Percentiles rank a stretch among this genome's conserved stretches.
Evolutionary conservation across 768 basidiomycete species (phyloP).

Genomic region (Lentinula detonsa): DNA sequence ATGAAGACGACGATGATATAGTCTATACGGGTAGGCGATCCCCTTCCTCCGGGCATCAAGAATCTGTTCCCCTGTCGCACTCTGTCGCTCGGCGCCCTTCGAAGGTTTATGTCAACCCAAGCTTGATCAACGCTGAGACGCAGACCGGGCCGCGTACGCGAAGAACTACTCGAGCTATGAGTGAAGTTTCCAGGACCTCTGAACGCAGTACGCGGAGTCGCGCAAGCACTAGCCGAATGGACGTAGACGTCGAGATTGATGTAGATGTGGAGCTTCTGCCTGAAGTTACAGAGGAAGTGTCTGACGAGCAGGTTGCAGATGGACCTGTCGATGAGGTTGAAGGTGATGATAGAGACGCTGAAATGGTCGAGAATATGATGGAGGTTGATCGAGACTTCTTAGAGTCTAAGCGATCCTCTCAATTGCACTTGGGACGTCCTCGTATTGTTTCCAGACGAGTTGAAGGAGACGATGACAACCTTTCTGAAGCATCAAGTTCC

Average conservation of each 20-base stretch:
- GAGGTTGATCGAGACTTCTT: background rate
- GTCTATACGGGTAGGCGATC: background rate
- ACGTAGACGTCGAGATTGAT: background rate
- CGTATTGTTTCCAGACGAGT: background rate
- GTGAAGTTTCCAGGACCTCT: background rate
- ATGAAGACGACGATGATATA: constrained; percentile 10
- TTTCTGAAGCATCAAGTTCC: background rate
- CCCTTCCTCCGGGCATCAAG: background rate
- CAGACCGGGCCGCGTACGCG: background rate
- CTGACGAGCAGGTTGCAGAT: background rate
- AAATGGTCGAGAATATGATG: constrained; percentile 4
- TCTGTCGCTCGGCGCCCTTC: background rate
- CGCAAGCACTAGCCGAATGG: background rate
- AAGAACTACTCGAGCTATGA: background rate
- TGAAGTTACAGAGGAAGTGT: background rate
- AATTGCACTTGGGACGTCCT: background rate
- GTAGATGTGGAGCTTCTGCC: background rate
- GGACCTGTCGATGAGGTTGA: background rate
- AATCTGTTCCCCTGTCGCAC: background rate
- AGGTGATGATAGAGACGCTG: background rate
- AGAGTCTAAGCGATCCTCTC: background rate
- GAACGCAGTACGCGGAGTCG: background rate
- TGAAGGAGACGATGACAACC: background rate
- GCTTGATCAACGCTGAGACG: background rate
- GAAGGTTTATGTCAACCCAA: background rate